Evolutionary conservation across 208 protist species (phyloP).

Genomic region (Leishmania amazonensis): DNA sequence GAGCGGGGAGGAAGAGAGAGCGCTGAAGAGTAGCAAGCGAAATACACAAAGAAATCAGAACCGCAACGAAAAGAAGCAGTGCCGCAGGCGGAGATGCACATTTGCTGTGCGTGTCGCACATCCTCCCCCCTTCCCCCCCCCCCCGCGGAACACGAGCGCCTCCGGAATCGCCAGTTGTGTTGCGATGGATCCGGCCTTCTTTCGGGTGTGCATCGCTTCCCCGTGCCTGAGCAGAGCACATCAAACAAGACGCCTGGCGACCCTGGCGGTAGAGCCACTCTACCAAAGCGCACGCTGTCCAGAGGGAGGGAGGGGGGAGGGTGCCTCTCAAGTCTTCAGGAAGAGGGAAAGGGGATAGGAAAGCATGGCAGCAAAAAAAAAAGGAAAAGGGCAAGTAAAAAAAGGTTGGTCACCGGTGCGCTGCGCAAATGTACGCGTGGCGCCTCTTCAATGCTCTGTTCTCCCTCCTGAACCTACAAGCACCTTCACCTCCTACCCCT

Average conservation of each 20-base stretch:
- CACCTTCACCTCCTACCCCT: neutral
- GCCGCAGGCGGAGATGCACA: neutral
- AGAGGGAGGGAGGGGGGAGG: neutral
- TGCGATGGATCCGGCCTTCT: neutral
- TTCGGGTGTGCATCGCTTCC: neutral
- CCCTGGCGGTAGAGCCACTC: neutral
- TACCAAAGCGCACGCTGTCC: neutral
- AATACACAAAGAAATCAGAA: neutral
- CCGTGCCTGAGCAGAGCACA: neutral
- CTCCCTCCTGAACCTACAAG: neutral
- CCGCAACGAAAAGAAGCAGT: neutral
- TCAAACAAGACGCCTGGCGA: neutral
- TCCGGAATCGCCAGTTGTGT: neutral
- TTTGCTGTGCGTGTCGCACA: neutral
- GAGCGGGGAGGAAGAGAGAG: neutral
- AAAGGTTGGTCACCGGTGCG: neutral
- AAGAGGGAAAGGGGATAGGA: neutral
- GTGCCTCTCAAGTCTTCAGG: neutral
- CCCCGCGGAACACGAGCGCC: neutral
- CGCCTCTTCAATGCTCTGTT: neutral
- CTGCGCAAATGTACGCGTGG: neutral
- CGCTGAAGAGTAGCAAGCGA: neutral
- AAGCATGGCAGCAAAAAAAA: neutral
- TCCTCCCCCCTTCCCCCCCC: neutral
- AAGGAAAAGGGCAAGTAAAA: neutral